Conservation (phyloP, 345 rosid species). For the Ailanthus altissimus region DNA sequence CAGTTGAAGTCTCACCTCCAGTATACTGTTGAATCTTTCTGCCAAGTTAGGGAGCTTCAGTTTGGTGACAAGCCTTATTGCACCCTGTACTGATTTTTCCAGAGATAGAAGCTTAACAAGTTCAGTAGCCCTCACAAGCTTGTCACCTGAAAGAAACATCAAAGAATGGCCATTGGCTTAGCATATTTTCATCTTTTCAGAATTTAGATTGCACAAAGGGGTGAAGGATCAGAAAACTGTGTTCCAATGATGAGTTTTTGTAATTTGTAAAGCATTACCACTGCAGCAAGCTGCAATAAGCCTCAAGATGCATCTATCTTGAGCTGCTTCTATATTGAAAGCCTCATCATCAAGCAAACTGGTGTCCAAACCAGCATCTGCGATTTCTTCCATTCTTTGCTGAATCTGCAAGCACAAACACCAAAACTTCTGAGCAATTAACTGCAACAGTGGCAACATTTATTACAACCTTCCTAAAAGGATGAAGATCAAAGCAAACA, state of each 20-base stretch:
- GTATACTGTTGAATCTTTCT: constrained; percentile 72
- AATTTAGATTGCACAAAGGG: not conserved
- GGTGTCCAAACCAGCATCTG: constrained; percentile 54
- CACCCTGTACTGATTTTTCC: constrained; percentile 85
- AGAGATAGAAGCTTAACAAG: constrained; percentile 69
- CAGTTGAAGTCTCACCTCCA: constrained; percentile 54
- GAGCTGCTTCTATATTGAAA: constrained; percentile 74
- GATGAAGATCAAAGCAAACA: constrained; percentile 14
- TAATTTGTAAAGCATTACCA: constrained; percentile 48
- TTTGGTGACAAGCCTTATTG: constrained; percentile 83
- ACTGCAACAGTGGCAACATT: not conserved
- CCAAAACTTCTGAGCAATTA: constrained; percentile 1
- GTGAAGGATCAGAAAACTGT: not conserved
- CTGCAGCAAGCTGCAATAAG: constrained; percentile 93
- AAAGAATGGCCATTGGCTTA: not conserved
- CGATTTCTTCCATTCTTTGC: constrained; percentile 54
- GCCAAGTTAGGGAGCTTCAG: constrained; percentile 93
- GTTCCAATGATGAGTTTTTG: not conserved
- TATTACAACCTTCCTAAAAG: not conserved
- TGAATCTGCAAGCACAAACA: constrained; percentile 56
- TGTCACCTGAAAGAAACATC: constrained; percentile 60
- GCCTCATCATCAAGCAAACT: constrained; percentile 74
- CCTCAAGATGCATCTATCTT: constrained; percentile 86
- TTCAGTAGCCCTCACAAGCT: constrained; percentile 78
- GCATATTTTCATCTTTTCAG: constrained; percentile 2